Conservation (phyloP, 2,329 filamentous ascomycete genomes). For the Aspergillus intermedius region DNA sequence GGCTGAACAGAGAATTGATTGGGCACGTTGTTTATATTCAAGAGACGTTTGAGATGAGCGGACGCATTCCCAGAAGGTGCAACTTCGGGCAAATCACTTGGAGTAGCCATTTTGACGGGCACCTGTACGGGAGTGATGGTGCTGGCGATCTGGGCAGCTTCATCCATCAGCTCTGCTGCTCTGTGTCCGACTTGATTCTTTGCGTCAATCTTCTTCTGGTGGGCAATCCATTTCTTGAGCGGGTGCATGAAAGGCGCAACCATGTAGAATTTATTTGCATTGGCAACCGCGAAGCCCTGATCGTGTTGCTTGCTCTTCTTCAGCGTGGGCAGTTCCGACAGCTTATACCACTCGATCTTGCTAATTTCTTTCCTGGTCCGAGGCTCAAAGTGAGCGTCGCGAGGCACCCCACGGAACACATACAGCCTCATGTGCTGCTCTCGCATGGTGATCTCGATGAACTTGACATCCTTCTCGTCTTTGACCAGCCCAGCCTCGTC, state of each 20-base stretch:
- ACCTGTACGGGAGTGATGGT: conserved; percentile 13
- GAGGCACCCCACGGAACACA: conserved; percentile 81
- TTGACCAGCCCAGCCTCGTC: conserved; percentile 68
- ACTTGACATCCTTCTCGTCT: conserved; percentile 65
- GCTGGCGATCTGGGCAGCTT: conserved; percentile 28
- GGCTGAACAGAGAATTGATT: conserved; percentile 8
- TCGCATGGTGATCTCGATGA: conserved; percentile 80
- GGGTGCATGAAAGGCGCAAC: conserved; percentile 85
- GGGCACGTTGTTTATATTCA: conserved; percentile 31
- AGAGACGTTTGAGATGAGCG: conserved; percentile 46
- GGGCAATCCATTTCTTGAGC: conserved; percentile 83
- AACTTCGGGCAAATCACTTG: conserved; percentile 38
- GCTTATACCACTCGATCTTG: conserved; percentile 89
- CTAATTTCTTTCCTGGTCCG: conserved; percentile 95
- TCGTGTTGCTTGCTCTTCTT: conserved; percentile 65
- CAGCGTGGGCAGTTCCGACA: conserved; percentile 79
- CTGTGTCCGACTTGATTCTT: conserved; percentile 41
- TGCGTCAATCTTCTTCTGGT: conserved; percentile 68
- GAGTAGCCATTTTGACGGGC: conserved; percentile 16
- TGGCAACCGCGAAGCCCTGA: conserved; percentile 49
- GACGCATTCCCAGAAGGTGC: conserved; percentile 39
- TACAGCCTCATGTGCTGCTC: conserved; percentile 92
- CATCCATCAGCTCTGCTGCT: conserved; percentile 55
- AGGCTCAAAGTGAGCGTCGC: conserved; percentile 81
- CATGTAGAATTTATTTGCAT: conserved; percentile 93